Base-by-base conservation (phyloP, 495 filamentous ascomycete genomes). In the Tuber indicum region DNA sequence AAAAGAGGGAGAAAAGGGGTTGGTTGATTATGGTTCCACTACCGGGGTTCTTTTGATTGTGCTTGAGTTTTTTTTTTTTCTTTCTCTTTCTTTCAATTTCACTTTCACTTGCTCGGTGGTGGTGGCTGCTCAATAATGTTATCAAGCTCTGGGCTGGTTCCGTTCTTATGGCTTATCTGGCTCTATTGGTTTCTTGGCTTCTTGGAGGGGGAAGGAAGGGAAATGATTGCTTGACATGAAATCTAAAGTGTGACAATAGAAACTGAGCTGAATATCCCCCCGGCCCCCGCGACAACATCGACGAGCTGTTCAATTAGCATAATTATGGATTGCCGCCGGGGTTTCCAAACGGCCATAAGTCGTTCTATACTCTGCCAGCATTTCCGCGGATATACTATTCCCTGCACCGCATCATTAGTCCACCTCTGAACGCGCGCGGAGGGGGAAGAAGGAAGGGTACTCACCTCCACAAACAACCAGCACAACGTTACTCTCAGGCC, bases 381-480 rank as follows among this genome's bases (percentile, higher is more conserved):
- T 89, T 32, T 91, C 89, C 42, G 91, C 84, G 6, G 89, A 91
- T 70, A 94, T 88, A 84, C 92, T 92, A 70, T 88, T 90, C 14
- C 81, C 81, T 83, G 26, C 19, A 41, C 69, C 23, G 52, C 52
- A 62, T 62, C 52, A 26, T 62, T 26, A 62, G 52, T 16, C n/a
- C n/a, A 32, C 52, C 52, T 12, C 9, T 14, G n/a, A 26, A 23
- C 52, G n/a, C 10, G 10, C 10, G 10, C 9, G 52, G 52, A 8
- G 49, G 23, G 0, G 8, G n/a, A 62, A 10, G n/a, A n/a, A n/a
- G 47, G 49, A 62, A 26, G n/a, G 52, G 26, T 62, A 26, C 52
- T 62, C n/a, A 83, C 95, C 95, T 0, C 95, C 95, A 83, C 95
- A 98, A 39, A 97, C 89, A 41, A 97, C 86, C 74, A 98, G 86